Evolutionary conservation across 306 rosid species (phyloP), one percentile per base, ranked within the genome.

Genomic region (Gynostemma pentaphyllum): DNA sequence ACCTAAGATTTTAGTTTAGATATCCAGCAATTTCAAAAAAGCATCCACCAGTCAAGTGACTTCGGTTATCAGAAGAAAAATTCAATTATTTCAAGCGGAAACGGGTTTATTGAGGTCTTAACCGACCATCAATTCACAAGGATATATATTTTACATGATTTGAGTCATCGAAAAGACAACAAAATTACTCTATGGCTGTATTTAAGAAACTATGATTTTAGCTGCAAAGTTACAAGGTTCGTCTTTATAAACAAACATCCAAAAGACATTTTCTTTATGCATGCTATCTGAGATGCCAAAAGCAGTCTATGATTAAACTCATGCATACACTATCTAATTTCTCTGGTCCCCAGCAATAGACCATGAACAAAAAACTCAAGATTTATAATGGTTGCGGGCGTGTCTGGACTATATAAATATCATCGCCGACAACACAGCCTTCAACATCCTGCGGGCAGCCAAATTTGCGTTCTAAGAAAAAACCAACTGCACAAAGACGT

Each of bases 381-480:
- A 56, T 69, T 66, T 80, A 88, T 42, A 18, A 78, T 51, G 97
- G 99, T 40, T 92, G 97, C 9, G 99, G 97, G 23, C 97, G 82
- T 71, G 99, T 74, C 75, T 92, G 97, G 68, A 92, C 97, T 69
- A 92, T 73, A 57, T 47, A 92, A 64, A 92, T 78, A 62, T 88
- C 95, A 70, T 92, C 74, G 13, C 95, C 99, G 39, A 81, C 86
- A 55, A 88, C 75, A 64, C 99, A 92, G 69, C 95, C 95, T 80
- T 92, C 97, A 24, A 86, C 81, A 68, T 92, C 99, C 75, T 92
- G 95, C 5, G 95, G 87, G 69, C 81, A 79, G 72, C 95, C 90
- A 53, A 92, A 92, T 72, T 86, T 92, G 72, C 78, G 76, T 72
- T 86, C 95, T 1, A 92, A 87, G 77, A 92, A 88, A 77, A 78